phyloP scores from a whole-genome alignment of 768 basidiomycete genomes.

The Calocera viscosa region DNA sequence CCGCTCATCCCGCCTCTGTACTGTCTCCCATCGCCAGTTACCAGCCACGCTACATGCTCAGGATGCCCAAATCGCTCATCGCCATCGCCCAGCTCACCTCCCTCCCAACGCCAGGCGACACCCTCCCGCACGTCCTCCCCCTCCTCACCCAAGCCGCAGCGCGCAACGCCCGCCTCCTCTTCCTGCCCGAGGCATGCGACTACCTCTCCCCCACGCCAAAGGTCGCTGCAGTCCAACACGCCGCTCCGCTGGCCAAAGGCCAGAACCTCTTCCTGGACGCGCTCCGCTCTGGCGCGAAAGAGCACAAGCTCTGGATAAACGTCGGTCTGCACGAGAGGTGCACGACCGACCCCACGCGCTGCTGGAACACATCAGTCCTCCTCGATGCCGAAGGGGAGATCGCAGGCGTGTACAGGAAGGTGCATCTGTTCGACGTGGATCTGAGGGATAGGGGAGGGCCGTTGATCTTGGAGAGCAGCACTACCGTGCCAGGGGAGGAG shows the following conservation, averaged over 20 bases:
- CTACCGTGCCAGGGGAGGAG: not conserved
- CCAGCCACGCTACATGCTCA: not conserved
- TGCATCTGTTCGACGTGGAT: not conserved
- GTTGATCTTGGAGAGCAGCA: not conserved
- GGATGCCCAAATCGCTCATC: not conserved
- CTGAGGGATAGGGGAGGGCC: not conserved
- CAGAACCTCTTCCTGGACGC: not conserved
- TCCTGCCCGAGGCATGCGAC: not conserved
- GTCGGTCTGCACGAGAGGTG: not conserved
- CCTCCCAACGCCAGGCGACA: not conserved
- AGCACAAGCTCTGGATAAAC: not conserved
- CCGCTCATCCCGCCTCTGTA: not conserved
- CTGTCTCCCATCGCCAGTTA: not conserved
- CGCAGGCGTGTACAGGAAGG: not conserved
- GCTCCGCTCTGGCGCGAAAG: not conserved
- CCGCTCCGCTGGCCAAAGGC: not conserved
- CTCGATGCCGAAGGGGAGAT: not conserved
- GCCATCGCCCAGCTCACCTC: not conserved
- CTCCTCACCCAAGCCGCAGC: not conserved
- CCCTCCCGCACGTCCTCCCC: not conserved
- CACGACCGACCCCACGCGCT: not conserved
- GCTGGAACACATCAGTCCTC: not conserved
- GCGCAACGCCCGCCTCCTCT: not conserved
- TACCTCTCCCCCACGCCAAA: not conserved
- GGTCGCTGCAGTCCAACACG: not conserved